A percentile compares a stretch with the other conserved stretches of the same genome.
Conservation (phyloP, 1,284 basidiomycete genomes). For the Pseudozyma tsukubaensis region DNA sequence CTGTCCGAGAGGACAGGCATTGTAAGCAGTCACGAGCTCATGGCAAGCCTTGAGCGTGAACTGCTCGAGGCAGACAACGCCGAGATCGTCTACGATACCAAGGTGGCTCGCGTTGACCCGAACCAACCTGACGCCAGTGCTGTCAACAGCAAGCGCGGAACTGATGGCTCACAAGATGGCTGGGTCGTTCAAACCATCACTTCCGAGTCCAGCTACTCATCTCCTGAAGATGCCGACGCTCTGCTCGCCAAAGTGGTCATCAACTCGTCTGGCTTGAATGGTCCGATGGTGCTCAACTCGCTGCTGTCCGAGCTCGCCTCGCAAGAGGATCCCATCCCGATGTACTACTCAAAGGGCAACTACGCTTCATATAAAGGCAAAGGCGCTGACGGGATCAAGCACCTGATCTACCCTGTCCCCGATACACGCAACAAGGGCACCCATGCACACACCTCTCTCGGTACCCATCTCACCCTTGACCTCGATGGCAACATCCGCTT, state of each 20-base stretch:
- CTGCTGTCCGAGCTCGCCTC: constrained; percentile 33
- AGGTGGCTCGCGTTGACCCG: constrained; percentile 89
- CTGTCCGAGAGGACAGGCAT: constrained; percentile 91
- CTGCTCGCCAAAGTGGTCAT: constrained; percentile 87
- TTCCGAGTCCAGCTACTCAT: constrained; percentile 22
- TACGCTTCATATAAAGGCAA: constrained; percentile 64
- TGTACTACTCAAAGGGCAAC: constrained; percentile 66
- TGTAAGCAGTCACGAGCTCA: constrained; percentile 82
- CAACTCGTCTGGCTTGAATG: constrained; percentile 86
- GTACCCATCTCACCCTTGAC: constrained; percentile 74
- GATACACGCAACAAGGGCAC: constrained; percentile 48
- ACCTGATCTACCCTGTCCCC: constrained; percentile 65
- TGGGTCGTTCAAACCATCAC: constrained; percentile 73
- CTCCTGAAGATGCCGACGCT: constrained; percentile 73
- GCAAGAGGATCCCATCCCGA: constrained; percentile 38
- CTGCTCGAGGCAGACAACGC: constrained; percentile 79
- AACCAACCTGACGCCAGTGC: constrained; percentile 24
- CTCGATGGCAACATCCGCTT: constrained; percentile 88
- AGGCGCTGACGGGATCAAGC: constrained; percentile 47
- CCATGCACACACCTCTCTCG: constrained; percentile 63
- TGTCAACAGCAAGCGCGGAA: constrained; percentile 40
- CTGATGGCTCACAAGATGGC: constrained; percentile 67
- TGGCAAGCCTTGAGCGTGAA: constrained; percentile 82
- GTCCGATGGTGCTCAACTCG: constrained; percentile 60
- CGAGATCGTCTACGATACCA: constrained; percentile 83